Base-by-base conservation (phyloP, 192 early-diverging fungal genomes). In the Coemansia aciculifera region DNA sequence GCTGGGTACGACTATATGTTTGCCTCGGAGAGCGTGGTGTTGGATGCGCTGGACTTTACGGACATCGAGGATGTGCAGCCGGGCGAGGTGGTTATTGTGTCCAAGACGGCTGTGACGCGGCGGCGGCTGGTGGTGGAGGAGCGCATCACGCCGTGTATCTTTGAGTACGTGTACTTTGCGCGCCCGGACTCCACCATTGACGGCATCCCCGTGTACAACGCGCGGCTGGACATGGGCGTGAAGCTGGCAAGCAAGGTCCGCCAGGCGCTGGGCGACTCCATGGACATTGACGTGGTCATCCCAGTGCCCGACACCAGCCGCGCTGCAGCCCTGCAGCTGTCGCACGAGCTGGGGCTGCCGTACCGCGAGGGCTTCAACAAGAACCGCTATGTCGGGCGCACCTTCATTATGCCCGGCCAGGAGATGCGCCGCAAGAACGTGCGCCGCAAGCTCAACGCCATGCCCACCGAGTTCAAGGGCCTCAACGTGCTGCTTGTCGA, bases 361-460 rank as follows among this genome's bases (percentile, higher is more conserved):
- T 99, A 96, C 77, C 94, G 98, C 65, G 98, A 99, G 90, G 98
- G 98, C 5, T 98, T 99, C 79, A 94, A 97, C 85, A 99, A 99
- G 86, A 99, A 99, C 89, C 84, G 96, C 67, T 99, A 99, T 76
- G 88, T 99, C 85, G 98, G 96, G 17, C 89, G 98, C 67, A 98
- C 98, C 19, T 99, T 99, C 70, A 99, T 99, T 69, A 99, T 99
- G 98, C 96, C 98, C 29, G 98, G 96, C 19, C 98, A 99, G 81
- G 87, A 89, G 63, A 88, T 87, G 85, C 84, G 91, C 56, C 87
- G 89, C 78, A 95, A 95, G 84, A 94, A 90, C 69, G 98, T 99
- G 34, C 81, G 95, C 27, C 88, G 96, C 77, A 99, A 99, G 83
- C 89, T 99, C 72, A 99, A 99, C 74, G 93, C 98, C 59, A 99